Evolutionary conservation across 106 monocot species (phyloP).

Genomic region (Narthecium ossifragum): DNA sequence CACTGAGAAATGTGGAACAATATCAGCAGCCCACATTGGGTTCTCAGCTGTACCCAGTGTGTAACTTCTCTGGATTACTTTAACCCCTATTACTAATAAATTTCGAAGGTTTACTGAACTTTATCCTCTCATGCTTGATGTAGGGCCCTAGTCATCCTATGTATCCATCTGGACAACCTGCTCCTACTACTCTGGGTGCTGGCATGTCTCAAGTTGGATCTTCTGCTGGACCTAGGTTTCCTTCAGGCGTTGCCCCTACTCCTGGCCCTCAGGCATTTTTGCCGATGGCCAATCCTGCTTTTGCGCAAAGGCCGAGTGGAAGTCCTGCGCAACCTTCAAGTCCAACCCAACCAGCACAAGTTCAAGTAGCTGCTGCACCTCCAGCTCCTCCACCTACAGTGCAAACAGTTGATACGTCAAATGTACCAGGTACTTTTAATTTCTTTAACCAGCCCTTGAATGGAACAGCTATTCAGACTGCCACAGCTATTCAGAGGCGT

Average conservation of each 20-base stretch:
- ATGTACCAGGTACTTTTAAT: slow-evolving; percentile 74
- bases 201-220: slow-evolving; percentile 27
- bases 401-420: slow-evolving; percentile 91
- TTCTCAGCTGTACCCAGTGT: slow-evolving; percentile 75
- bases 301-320: slow-evolving; percentile 28
- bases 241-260: slow-evolving; percentile 21
- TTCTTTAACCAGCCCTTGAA: too few species aligned
- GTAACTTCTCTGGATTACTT: slow-evolving; percentile 9
- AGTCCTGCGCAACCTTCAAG: slow-evolving; percentile 59
- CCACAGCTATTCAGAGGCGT: too few species aligned
- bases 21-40: slow-evolving; percentile 68
- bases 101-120: not conserved
- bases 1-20: slow-evolving; percentile 64
- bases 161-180: slow-evolving; percentile 38
- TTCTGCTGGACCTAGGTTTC: slow-evolving; percentile 36
- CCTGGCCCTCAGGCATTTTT: slow-evolving; percentile 27
- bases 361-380: slow-evolving; percentile 28
- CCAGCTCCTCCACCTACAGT: slow-evolving; percentile 74
- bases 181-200: slow-evolving; percentile 18
- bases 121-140: slow-evolving; percentile 3
- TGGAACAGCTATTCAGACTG: too few species aligned
- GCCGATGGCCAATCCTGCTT: slow-evolving; percentile 31
- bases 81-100: too few species aligned
- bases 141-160: slow-evolving; percentile 40
- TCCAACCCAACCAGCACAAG: slow-evolving; percentile 40